Evolutionary conservation across 352 stramenopile species (phyloP).

Genomic region (Globisporangium iwayamae): DNA sequence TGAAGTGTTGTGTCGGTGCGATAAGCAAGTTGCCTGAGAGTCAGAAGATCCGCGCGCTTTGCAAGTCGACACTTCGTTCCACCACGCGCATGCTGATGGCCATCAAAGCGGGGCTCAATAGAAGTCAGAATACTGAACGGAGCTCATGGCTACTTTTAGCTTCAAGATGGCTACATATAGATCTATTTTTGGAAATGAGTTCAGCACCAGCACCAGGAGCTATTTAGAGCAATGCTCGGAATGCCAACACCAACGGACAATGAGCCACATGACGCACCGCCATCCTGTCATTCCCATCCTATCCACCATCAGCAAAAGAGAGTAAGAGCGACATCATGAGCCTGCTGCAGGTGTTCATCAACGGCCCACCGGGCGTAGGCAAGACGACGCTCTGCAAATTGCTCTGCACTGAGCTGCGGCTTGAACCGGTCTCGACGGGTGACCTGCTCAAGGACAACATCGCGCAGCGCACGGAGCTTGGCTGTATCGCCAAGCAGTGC

Average conservation of each 20-base stretch:
- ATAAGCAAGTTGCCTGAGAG: too few relatives aligned
- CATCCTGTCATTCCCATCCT: neutral
- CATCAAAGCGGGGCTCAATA: neutral
- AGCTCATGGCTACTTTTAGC: neutral
- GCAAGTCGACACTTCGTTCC: too few relatives aligned
- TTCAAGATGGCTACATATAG: conserved; percentile 2
- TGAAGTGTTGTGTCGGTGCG: neutral
- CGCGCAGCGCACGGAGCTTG: conserved; percentile 42
- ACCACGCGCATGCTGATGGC: too few relatives aligned
- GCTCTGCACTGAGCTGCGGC: conserved; percentile 48
- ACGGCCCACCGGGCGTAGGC: conserved; percentile 54
- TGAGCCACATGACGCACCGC: neutral
- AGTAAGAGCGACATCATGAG: neutral
- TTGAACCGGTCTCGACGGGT: conserved; percentile 62
- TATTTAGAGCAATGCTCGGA: neutral
- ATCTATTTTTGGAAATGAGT: conserved; percentile 4
- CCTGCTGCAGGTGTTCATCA: conserved; percentile 73
- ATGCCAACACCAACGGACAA: neutral
- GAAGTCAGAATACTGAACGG: neutral
- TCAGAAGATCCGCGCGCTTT: neutral
- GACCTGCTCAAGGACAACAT: conserved; percentile 78
- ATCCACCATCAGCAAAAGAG: neutral
- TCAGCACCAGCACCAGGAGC: neutral
- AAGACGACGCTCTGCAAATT: conserved; percentile 70
- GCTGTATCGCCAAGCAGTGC: conserved; percentile 57